These are phyloP conservation scores for Trifolium pratense DNA, from an alignment of 306 rosid genomes.

Conservation along the genomic window DNA sequence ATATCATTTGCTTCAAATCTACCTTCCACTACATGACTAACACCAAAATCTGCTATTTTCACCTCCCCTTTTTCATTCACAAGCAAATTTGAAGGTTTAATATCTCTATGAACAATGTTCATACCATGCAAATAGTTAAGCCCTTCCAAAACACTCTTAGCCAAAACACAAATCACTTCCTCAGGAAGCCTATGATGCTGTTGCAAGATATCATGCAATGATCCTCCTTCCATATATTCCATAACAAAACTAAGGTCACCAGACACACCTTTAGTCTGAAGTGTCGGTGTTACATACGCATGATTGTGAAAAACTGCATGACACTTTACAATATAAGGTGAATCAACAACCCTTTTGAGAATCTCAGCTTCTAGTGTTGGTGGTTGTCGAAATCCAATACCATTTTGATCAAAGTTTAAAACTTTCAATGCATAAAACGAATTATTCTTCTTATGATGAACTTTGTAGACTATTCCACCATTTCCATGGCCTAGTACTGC, in stretches of 20 bases:
- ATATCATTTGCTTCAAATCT: slow-evolving; percentile 21
- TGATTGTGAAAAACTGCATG: slow-evolving; percentile 53
- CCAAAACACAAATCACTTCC: slow-evolving; percentile 49
- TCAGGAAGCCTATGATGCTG: slow-evolving; percentile 48
- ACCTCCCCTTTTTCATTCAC: slow-evolving; percentile 57
- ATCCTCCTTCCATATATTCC: slow-evolving; percentile 75
- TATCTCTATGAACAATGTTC: slow-evolving; percentile 74
- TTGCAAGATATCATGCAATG: slow-evolving; percentile 55
- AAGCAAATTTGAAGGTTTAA: slow-evolving; percentile 71
- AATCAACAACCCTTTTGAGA: slow-evolving; percentile 58
- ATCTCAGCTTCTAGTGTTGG: slow-evolving; percentile 62
- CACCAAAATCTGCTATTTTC: slow-evolving; percentile 83
- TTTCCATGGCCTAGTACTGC: slow-evolving; percentile 64
- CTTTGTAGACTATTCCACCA: slow-evolving; percentile 69
- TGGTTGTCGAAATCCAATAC: slow-evolving; percentile 36
- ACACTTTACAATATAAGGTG: slow-evolving; percentile 57
- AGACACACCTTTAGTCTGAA: background rate
- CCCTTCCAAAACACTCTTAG: slow-evolving; percentile 57
- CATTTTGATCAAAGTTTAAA: slow-evolving; percentile 44
- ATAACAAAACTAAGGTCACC: slow-evolving; percentile 50
- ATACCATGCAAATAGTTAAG: slow-evolving; percentile 57
- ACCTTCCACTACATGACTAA: slow-evolving; percentile 50
- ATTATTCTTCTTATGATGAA: slow-evolving; percentile 50
- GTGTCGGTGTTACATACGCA: background rate
- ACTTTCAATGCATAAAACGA: slow-evolving; percentile 65